phyloP scores from a whole-genome alignment of 75 land plant species.

The Pseudotsuga menziesii region DNA sequence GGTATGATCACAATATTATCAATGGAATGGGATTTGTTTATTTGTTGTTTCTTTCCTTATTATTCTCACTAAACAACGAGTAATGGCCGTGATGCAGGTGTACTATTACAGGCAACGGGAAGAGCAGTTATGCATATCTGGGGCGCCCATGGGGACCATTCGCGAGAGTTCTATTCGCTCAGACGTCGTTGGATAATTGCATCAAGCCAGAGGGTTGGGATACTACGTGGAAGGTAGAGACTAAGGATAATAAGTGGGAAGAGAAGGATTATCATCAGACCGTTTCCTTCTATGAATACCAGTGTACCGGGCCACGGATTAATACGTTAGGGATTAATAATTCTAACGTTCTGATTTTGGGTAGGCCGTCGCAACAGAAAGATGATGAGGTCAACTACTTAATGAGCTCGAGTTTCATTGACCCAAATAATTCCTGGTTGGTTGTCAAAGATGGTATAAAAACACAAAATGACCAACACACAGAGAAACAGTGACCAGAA shows the following conservation, averaged over 20 bases:
- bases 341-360: too few relatives aligned
- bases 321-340: too few relatives aligned
- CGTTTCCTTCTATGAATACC: not conserved
- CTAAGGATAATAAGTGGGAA: not conserved
- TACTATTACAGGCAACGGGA: not conserved
- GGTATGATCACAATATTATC: conserved; percentile 6
- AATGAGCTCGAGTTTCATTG: too few relatives aligned
- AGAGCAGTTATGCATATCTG: not conserved
- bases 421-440: too few relatives aligned
- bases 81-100: not conserved
- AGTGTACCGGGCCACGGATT: not conserved
- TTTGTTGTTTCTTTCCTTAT: not conserved
- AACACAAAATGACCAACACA: too few relatives aligned
- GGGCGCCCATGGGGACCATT: not conserved
- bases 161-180: not conserved
- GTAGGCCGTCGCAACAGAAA: too few relatives aligned
- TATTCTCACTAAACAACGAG: not conserved
- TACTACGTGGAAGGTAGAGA: not conserved
- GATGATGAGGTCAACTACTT: too few relatives aligned
- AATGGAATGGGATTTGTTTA: not conserved
- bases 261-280: not conserved
- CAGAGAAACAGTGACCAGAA: too few relatives aligned
- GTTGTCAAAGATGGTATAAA: too few relatives aligned
- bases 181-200: not conserved
- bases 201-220: not conserved